A percentile compares a stretch with the other conserved stretches of the same genome.
phyloP scores from a whole-genome alignment of 768 basidiomycete species.

The Megacollybia marginata region DNA sequence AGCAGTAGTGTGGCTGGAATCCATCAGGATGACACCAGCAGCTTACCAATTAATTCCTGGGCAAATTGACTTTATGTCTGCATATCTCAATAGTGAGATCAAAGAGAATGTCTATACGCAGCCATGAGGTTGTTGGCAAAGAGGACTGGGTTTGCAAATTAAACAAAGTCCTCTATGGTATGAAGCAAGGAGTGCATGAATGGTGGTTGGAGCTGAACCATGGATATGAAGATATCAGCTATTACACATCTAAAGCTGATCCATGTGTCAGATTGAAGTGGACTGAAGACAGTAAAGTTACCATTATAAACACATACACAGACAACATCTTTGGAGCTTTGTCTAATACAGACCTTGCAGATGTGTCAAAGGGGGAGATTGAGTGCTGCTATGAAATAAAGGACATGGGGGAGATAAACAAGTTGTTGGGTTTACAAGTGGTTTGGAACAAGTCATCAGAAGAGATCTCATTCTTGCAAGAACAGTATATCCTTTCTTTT shows the following conservation, averaged over 20 bases:
- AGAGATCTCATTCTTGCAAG: not conserved
- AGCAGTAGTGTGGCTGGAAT: constrained; percentile 1
- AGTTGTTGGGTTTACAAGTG: not conserved
- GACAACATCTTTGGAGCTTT: constrained; percentile 7
- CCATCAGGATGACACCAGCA: constrained; percentile 1
- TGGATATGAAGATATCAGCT: not conserved
- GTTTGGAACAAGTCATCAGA: not conserved
- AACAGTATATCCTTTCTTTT: not conserved
- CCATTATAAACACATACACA: not conserved
- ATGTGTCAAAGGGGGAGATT: not conserved
- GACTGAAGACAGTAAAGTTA: not conserved
- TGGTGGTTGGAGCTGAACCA: not conserved
- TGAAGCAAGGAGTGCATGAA: not conserved
- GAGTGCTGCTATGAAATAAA: not conserved
- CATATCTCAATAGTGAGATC: not conserved
- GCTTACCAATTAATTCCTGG: not conserved
- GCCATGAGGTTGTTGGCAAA: not conserved
- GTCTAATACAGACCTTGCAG: not conserved
- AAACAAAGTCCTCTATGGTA: not conserved
- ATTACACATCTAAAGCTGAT: not conserved
- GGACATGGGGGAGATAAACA: not conserved
- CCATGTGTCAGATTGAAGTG: not conserved
- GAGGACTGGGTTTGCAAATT: not conserved
- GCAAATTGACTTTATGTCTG: not conserved
- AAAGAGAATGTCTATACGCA: not conserved